Base-by-base conservation (phyloP, 306 rosid species). In the Astragalus membranaceus region DNA sequence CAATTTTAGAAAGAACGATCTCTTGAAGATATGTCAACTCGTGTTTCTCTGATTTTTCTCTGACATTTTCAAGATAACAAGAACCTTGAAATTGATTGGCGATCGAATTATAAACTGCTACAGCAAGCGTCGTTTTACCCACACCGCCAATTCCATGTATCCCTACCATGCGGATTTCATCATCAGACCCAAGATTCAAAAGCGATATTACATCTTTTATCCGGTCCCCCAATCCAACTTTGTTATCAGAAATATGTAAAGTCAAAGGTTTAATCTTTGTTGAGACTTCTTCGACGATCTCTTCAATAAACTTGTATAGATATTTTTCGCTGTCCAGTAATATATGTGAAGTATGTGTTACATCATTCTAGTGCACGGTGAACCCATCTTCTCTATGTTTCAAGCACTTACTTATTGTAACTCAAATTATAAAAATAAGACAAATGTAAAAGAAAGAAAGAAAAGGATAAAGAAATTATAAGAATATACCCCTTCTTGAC, bases 21-120 rank as follows among this genome's bases (percentile, higher is more conserved):
- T 58, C 30, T 49, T 77, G 82, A 2, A 81, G 73, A 13, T 70
- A 12, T 57, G 3, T 0, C 9, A 80, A 23, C 10, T 71, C 84
- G 4, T 56, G 29, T 5, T 29, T 46, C 3, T 4, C 29, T 0
- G 78, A 59, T 30, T 69, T 74, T 37, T 68, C 76, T 55, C 72
- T 79, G 0, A 63, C 53, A 6, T 62, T 23, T 3, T 46, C 33
- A 14, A 69, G 69, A 73, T 75, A 69, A n/a, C 73, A 51, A 0
- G 55, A 0, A 7, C 67, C 46, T 4, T 74, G 30, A 62, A 79
- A 74, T 3, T 13, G 7, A 5, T 7, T 3, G 7, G 17, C 61
- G 20, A 60, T 60, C 0, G 1, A 33, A 11, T 73, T 67, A 52
- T 50, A 73, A 16, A 73, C 12, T 5, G 42, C 39, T 3, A 60